phyloP scores from a whole-genome alignment of 441 rosid species.

The Populus trichocarpa region DNA sequence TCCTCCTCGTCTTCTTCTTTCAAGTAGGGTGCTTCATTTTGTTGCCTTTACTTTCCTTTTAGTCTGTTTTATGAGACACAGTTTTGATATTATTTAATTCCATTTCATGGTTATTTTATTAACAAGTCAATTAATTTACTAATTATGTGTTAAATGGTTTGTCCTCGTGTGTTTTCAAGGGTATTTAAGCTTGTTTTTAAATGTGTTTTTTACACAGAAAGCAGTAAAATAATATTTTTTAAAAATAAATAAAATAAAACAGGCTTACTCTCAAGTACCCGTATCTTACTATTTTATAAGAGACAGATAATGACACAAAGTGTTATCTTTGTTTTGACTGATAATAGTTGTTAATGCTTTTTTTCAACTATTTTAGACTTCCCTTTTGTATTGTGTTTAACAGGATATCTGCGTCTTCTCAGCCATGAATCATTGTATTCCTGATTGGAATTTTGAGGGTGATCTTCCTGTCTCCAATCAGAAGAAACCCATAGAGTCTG shows the following conservation, averaged over 20 bases:
- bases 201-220: no score
- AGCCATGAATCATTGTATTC: conserved; percentile 55
- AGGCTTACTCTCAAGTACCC: neutral
- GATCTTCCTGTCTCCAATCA: conserved; percentile 37
- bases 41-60: neutral
- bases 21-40: neutral
- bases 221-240: no score
- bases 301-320: conserved; percentile 4
- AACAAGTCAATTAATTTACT: conserved; percentile 12
- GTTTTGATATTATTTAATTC: neutral
- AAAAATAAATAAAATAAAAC: no score
- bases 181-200: no score
- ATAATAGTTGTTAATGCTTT: neutral
- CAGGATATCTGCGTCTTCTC: conserved; percentile 24
- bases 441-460: conserved; percentile 55
- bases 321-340: neutral
- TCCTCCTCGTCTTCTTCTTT: neutral
- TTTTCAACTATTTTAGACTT: neutral
- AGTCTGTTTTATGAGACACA: neutral
- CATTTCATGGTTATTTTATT: neutral
- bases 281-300: neutral
- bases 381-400: conserved; percentile 10
- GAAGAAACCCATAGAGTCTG: conserved; percentile 40
- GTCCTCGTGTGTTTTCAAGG: neutral
- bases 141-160: conserved; percentile 2